These are phyloP conservation scores for Tetrahymena elliotti DNA, from an alignment of 73 alveolate species.

Conservation along the genomic window DNA sequence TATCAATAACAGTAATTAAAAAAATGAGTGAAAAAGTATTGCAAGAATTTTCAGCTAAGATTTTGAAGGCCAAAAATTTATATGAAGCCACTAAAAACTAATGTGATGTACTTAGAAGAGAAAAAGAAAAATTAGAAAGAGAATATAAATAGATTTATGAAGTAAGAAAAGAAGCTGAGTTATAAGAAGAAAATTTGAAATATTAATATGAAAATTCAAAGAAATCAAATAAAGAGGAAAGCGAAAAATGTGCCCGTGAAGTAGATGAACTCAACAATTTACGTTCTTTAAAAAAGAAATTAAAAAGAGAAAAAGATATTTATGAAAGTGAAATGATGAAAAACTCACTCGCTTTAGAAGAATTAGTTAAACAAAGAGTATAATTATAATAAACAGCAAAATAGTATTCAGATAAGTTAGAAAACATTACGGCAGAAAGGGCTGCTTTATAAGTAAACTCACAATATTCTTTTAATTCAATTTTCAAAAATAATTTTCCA, in stretches of 20 bases:
- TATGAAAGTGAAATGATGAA: background rate
- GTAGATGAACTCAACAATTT: background rate
- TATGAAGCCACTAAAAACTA: background rate
- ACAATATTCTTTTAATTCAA: no score
- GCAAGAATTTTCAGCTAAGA: background rate
- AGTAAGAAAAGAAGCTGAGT: background rate
- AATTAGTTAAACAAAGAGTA: background rate
- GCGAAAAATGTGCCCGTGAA: background rate
- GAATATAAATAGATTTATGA: background rate
- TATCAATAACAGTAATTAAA: background rate
- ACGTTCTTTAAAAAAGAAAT: background rate
- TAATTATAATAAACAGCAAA: background rate
- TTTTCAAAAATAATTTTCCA: no score
- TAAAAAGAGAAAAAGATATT: background rate
- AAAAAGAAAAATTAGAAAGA: background rate
- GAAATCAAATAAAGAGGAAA: background rate
- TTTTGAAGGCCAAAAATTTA: background rate
- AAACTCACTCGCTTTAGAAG: background rate
- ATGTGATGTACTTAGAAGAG: background rate
- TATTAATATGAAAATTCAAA: background rate
- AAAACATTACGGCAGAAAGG: background rate
- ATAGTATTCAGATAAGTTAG: background rate
- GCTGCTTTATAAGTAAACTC: background rate
- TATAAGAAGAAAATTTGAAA: background rate
- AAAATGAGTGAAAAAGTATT: background rate